A percentile compares a stretch with the other conserved stretches of the same genome.
Conservation (phyloP, 345 rosid species). For the Tarenaya hassleriana region DNA sequence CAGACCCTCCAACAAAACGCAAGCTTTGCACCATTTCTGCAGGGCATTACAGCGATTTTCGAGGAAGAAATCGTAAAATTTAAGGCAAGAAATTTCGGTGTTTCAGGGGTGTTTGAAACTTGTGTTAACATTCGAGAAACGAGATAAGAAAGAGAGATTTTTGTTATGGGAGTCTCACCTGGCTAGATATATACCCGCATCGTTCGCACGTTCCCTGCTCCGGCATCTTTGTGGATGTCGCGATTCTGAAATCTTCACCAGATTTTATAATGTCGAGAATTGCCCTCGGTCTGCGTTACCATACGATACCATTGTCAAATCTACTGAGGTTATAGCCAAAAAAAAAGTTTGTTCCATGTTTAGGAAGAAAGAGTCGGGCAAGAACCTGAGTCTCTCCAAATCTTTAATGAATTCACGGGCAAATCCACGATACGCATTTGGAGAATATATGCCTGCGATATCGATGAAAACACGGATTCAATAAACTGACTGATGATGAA, state of each 20-base stretch:
- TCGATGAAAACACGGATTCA: not conserved
- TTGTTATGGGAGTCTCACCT: slow-evolving; percentile 38
- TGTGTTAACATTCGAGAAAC: not conserved
- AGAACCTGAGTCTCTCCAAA: slow-evolving; percentile 84
- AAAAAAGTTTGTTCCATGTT: not conserved
- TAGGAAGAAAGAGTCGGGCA: not conserved
- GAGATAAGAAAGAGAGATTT: not conserved
- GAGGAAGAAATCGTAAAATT: not conserved
- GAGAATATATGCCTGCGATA: slow-evolving; percentile 80
- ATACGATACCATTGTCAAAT: not conserved
- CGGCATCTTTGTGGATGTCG: slow-evolving; percentile 81
- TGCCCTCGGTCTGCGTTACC: slow-evolving; percentile 72
- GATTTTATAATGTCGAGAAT: slow-evolving; percentile 82
- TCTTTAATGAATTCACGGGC: slow-evolving; percentile 97
- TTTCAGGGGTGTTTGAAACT: not conserved
- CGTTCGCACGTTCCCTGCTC: slow-evolving; percentile 93
- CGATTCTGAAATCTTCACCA: slow-evolving; percentile 82
- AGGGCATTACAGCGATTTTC: not conserved
- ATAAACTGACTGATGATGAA: not conserved
- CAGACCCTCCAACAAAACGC: slow-evolving; percentile 83
- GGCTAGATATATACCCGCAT: slow-evolving; percentile 94
- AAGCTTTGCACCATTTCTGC: slow-evolving; percentile 95
- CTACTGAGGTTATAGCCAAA: not conserved
- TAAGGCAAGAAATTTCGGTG: no score
- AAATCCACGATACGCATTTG: slow-evolving; percentile 91